Base-by-base conservation (phyloP, 2,329 filamentous ascomycete species). In the Emmonsiellopsis sp. region DNA sequence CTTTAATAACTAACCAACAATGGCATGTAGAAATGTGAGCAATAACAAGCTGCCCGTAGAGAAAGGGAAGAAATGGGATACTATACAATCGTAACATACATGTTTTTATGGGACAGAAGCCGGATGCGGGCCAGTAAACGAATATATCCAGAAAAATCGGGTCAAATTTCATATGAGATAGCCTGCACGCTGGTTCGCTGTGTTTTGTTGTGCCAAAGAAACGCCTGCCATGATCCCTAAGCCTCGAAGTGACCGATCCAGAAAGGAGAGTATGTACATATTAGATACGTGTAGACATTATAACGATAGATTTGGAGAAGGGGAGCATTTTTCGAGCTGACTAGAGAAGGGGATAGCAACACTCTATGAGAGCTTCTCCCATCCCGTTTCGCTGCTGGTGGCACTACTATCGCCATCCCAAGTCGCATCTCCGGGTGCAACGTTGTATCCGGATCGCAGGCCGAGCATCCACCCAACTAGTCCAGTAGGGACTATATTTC, bases 401-500 rank as follows among this genome's bases (percentile, higher is more conserved):
- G 59, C 62, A 53, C 66, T 69, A 31, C 47, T 42, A 42, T 58
- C 54, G 37, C 63, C 63, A 27, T 64, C 63, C 31, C 51, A 56
- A 40, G 32, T n/a, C 14, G 57, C 44, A 44, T 58, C 53, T 48
- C 54, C n/a, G 14, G 52, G 51, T 11, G 52, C 8, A 14, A 51
- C 52, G 1, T 49, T 32, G 54, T 60, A 58, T 43, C 64, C 62
- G 52, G 61, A 61, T 56, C 84, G 77, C 54, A 91, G 80, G 9
- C 90, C 90, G 81, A 97, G 86, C 87, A 97, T 95, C 87, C 88
- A 93, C 1, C 84, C 84, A n/a, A 97, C 86, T 13, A 96, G 67
- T 2, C 83, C 79, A 17, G 81, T 77, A 1, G 93, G 92, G 27
- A 87, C 78, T 81, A 86, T 92, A 40, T 81, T 80, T 5, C 91